Evolutionary conservation across 805 yeast species (phyloP).

Genomic region (Candida morakotiae): DNA sequence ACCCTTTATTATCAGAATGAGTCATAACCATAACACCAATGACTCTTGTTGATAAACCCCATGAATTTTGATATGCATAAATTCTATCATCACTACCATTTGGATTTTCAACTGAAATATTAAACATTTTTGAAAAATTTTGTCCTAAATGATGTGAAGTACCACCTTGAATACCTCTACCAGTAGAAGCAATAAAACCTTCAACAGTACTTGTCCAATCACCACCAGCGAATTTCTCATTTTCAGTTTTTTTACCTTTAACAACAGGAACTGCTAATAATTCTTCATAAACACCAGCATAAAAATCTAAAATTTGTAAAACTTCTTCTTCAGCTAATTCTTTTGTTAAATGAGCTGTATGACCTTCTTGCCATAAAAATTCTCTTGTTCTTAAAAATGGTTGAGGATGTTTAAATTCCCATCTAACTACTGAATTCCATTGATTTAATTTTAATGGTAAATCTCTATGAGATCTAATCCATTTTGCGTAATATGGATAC

Average conservation of each 20-base stretch:
- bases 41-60: constrained; percentile 98
- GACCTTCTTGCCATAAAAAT: constrained; percentile 99
- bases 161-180: constrained; percentile 99
- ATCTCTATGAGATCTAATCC: constrained; percentile 98
- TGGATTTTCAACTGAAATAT: constrained; percentile 93
- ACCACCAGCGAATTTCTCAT: constrained; percentile 99
- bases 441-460: constrained; percentile 94
- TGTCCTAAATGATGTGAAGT: constrained; percentile 97
- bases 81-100: constrained; percentile 85
- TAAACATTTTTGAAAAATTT: constrained; percentile 98
- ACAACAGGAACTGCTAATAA: constrained; percentile 96
- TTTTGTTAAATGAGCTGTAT: constrained; percentile 88
- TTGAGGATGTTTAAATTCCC: constrained; percentile 99
- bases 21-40: constrained; percentile 99
- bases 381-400: constrained; percentile 98
- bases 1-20: constrained; percentile 97
- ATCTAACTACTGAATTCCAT: constrained; percentile 99
- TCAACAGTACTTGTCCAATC: constrained; percentile 92
- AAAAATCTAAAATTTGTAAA: constrained; percentile 76
- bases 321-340: constrained; percentile 85
- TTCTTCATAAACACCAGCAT: constrained; percentile 81
- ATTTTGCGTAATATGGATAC: constrained; percentile 99
- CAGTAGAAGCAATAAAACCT: constrained; percentile 96
- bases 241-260: constrained; percentile 92
- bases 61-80: constrained; percentile 92